Evolutionary conservation across 2,329 filamentous ascomycete genomes (phyloP).

Genomic region (Sordariomycetes sp.): DNA sequence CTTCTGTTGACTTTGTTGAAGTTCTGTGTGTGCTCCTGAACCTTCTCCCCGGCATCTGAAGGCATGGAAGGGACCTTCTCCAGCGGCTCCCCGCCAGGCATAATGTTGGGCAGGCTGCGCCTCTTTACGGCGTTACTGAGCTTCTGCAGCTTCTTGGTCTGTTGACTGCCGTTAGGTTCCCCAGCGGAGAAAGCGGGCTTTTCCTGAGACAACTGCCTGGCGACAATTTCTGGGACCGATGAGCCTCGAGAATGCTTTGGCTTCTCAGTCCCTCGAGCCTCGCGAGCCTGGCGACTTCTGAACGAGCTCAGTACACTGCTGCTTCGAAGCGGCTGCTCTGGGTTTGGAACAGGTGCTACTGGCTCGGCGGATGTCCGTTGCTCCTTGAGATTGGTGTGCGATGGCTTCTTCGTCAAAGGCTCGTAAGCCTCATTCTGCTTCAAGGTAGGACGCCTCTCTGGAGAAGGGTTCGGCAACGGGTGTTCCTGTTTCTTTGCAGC

Average conservation of each 20-base stretch:
- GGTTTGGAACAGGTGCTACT: neutral
- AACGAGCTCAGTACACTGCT: too few species aligned
- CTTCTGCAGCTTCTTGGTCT: constrained; percentile 1
- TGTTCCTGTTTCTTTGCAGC: constrained; percentile 6
- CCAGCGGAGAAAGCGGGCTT: neutral
- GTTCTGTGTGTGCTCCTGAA: constrained; percentile 4
- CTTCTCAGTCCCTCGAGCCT: too few species aligned
- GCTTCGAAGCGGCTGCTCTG: too few species aligned
- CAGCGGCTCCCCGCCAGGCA: constrained; percentile 5
- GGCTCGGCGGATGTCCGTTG: neutral
- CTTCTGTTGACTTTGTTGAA: neutral
- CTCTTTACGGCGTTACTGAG: neutral
- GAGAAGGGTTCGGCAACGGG: too few species aligned
- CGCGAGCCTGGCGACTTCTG: too few species aligned
- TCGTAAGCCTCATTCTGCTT: constrained; percentile 1
- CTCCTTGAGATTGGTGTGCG: neutral
- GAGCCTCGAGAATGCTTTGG: neutral
- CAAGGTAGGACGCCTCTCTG: neutral
- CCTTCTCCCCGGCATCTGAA: constrained; percentile 4
- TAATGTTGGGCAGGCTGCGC: constrained; percentile 3
- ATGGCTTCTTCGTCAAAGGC: neutral
- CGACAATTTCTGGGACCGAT: neutral
- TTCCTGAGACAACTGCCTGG: neutral
- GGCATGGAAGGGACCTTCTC: constrained; percentile 6
- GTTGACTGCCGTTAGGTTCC: neutral